These are phyloP conservation scores for Sclerotinia trifoliorum DNA, from an alignment of 2,329 filamentous ascomycete species.

Conservation along the genomic window DNA sequence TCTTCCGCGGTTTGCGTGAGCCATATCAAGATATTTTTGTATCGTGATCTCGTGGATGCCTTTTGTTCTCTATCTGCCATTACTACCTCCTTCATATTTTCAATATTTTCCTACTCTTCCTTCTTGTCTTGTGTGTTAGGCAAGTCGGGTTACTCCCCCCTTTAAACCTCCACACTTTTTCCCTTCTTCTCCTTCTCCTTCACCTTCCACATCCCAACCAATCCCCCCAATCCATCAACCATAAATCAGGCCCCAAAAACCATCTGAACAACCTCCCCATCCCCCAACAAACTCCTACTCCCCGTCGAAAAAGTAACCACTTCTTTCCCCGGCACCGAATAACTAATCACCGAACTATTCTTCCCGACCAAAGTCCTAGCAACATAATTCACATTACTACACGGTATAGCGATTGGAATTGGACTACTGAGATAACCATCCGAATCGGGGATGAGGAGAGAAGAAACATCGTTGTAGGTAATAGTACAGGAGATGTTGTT, in stretches of 20 bases:
- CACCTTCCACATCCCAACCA: too few species aligned
- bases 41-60: background rate
- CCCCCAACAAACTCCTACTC: background rate
- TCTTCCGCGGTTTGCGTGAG: background rate
- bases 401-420: constrained; percentile 1
- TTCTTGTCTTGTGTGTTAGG: background rate
- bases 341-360: background rate
- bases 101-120: too few species aligned
- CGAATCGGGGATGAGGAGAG: background rate
- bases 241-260: background rate
- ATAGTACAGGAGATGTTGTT: constrained; percentile 6
- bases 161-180: too few species aligned
- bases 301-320: background rate
- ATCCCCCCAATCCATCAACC: too few species aligned
- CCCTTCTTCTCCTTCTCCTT: background rate
- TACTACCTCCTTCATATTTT: background rate
- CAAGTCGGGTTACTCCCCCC: background rate
- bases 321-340: background rate
- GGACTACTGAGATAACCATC: background rate
- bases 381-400: background rate
- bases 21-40: constrained; percentile 2
- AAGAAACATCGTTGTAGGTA: background rate
- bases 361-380: background rate
- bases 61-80: background rate
- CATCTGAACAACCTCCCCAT: constrained; percentile 7